Evolutionary conservation across 805 yeast genomes (phyloP), one percentile per base, ranked within the genome.

Genomic region (Schizosaccharomyces osmophilus): DNA sequence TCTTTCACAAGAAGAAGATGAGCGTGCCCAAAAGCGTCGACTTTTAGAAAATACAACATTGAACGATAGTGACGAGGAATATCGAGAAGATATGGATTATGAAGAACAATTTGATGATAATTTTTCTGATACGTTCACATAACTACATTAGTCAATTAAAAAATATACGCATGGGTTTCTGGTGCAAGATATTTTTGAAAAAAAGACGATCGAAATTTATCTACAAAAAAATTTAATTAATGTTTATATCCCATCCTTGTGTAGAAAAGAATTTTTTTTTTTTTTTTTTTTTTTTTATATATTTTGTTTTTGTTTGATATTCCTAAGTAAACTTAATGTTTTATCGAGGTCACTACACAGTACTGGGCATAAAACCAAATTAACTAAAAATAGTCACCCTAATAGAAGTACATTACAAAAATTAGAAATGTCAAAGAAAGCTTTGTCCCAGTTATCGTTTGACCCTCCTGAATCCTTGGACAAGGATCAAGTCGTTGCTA

Each of bases 1-100:
- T 13, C 48, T 59, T 22, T 55, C 61, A 11, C 55, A 41, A 24
- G 31, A 59, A 17, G 61, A 59, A 32, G 55, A 41, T 11, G 61
- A 59, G 15, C 57, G 32, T 24, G 36, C 36, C 2, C 57, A 32
- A 19, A 32, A 32, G 22, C 22, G 26, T 15, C 31, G 29, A 11
- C 29, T 17, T 29, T 8, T 13, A 29, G 42, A 22, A 19, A 36
- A 19, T 13, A 36, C n/a, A 22, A 9, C 42, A 15, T 31, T 19
- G 31, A 24, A 36, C 26, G 45, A 57, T 8, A 57, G 60, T 32
- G 60, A 57, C 36, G 60, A 57, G 31, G 60, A 57, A 22, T 36
- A 57, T 32, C 48, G 36, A 19, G 60, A 57, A 6, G 60, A 57
- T 29, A 22, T 19, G 36, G 60, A 57, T 29, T 26, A 57, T 36